These are phyloP conservation scores for Brettanomyces nanus DNA, from an alignment of 805 yeast species.

Conservation along the genomic window DNA sequence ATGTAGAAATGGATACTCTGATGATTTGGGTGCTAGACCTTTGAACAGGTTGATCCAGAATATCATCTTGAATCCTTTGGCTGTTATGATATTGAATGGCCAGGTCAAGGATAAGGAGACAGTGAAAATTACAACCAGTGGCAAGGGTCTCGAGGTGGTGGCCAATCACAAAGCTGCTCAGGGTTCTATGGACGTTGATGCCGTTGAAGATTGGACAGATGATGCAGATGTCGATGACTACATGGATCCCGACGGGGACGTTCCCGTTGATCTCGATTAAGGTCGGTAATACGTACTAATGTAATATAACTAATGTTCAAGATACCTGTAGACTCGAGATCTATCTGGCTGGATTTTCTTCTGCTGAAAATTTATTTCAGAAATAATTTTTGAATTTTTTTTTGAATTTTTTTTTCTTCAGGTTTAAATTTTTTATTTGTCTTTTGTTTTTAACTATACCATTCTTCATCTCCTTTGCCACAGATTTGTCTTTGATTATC, in stretches of 20 bases:
- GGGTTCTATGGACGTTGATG: conserved; percentile 44
- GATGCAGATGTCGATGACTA: conserved; percentile 54
- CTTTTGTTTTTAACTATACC: neutral
- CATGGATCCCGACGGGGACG: conserved; percentile 10
- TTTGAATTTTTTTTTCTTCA: neutral
- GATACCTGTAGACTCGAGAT: too few species aligned
- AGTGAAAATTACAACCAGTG: conserved; percentile 53
- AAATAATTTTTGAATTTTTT: too few species aligned
- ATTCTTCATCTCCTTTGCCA: neutral
- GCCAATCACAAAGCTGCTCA: conserved; percentile 74
- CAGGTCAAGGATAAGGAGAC: conserved; percentile 83
- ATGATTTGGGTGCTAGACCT: conserved; percentile 95
- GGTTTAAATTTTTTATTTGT: too few species aligned
- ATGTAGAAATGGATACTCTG: conserved; percentile 80
- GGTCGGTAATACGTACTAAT: too few species aligned
- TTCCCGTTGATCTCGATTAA: conserved; percentile 18
- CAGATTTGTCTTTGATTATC: too few species aligned
- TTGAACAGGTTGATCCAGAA: conserved; percentile 85
- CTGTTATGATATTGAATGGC: conserved; percentile 79
- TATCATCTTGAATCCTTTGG: conserved; percentile 80
- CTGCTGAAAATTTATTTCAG: too few species aligned
- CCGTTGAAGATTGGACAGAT: conserved; percentile 54
- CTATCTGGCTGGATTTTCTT: too few species aligned
- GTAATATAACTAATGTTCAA: too few species aligned
- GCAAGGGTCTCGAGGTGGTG: conserved; percentile 65